Base-by-base conservation (phyloP, 345 rosid genomes). In the Excoecaria cochinchinensis region DNA sequence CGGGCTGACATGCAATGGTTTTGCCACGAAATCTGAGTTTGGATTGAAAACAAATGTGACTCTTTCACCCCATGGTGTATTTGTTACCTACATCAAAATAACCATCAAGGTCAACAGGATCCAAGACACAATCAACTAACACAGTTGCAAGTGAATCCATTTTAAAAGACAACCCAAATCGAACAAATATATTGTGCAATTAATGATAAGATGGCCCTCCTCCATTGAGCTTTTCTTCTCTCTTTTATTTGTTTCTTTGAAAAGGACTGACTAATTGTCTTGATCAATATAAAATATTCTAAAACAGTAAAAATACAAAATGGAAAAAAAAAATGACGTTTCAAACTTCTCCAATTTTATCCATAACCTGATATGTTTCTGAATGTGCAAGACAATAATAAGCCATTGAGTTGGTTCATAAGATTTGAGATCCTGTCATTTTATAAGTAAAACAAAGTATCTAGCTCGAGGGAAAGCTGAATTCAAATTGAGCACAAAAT, bases 31-130 rank as follows among this genome's bases (percentile, higher is more conserved):
- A 84, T 92, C 97, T n/a, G 96, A 91, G 68, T 86, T 79, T 47
- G 96, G 97, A 31, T 91, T 59, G 87, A 95, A 95, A 61, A 87
- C 92, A 84, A 92, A 95, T 1, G 72, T 75, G 44, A 90, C 96
- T 52, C 96, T 84, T 79, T 95, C 98, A 8, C 91, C 97, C 98
- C 99, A 95, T 9, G 99, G 99, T 24, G 97, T 91, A 80, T 92
- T 95, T 39, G 99, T 95, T 70, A 95, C 98, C 99, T 92, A 74
- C 6, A 70, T 57, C 82, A 80, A 10, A 76, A 76, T 36, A 48
- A 24, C 46, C 50, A 52, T 14, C 47, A 31, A 21, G 0, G 70
- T 71, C 70, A 80, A 80, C 48, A 63, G 38, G 11, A 38, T 8
- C 24, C 12, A 63, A 17, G 12, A 13, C 42, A 16, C 7, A 21